Evolutionary conservation across 306 rosid genomes (phyloP).

Genomic region (Cicer chorassanicum): DNA sequence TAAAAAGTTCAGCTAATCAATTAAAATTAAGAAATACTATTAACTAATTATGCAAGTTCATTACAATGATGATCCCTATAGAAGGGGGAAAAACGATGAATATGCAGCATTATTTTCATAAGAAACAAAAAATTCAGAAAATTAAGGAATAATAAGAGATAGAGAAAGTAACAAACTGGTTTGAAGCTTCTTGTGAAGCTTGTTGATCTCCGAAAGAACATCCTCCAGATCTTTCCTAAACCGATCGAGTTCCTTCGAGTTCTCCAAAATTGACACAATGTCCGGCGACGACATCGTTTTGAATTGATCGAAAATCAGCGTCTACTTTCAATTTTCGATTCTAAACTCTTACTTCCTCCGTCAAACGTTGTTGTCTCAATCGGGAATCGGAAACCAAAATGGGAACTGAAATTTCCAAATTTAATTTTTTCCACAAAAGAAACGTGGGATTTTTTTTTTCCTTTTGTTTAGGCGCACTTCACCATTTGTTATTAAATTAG

Average conservation of each 20-base stretch:
- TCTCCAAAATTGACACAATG: slow-evolving; percentile 69
- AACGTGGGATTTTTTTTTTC: neutral
- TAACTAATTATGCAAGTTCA: slow-evolving; percentile 31
- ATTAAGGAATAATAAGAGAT: neutral
- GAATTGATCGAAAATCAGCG: neutral
- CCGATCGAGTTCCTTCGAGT: slow-evolving; percentile 88
- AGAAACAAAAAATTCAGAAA: too few species aligned
- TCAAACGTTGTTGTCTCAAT: slow-evolving; percentile 16
- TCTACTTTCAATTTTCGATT: slow-evolving; percentile 30
- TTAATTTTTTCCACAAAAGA: neutral
- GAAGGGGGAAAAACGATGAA: neutral
- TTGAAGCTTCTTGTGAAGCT: slow-evolving; percentile 93
- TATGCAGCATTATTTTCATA: neutral
- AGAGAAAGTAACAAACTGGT: slow-evolving; percentile 52
- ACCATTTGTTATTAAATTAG: neutral
- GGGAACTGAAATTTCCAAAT: slow-evolving; percentile 21
- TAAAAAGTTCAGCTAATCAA: neutral
- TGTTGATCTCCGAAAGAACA: slow-evolving; percentile 76
- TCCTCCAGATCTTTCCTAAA: slow-evolving; percentile 84
- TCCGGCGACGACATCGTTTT: slow-evolving; percentile 79
- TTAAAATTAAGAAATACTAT: slow-evolving; percentile 2
- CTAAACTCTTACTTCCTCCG: slow-evolving; percentile 4
- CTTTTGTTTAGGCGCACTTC: neutral
- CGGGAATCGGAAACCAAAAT: neutral
- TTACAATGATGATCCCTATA: neutral